Conservation (phyloP, 2,329 filamentous ascomycete genomes). For the Trichophyton verrucosum region DNA sequence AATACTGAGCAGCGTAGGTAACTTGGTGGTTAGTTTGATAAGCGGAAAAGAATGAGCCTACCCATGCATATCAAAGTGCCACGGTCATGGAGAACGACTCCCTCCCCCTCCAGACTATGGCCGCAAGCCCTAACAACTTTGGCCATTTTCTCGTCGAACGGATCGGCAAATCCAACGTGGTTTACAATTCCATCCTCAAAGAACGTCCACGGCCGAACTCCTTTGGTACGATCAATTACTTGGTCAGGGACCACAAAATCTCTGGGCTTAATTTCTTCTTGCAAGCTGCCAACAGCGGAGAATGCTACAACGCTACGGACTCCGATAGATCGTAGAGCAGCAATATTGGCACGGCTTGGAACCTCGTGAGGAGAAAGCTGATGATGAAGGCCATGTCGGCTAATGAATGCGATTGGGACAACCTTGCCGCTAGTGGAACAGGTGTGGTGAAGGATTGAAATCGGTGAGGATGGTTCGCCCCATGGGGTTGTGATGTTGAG, state of each 20-base stretch:
- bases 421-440: conserved; percentile 52
- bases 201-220: conserved; percentile 85
- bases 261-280: conserved; percentile 84
- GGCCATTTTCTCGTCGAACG: conserved; percentile 71
- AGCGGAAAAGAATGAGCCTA: conserved; percentile 31
- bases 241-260: conserved; percentile 97
- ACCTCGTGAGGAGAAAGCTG: conserved; percentile 88
- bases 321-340: conserved; percentile 82
- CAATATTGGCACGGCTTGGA: conserved; percentile 89
- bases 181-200: conserved; percentile 73
- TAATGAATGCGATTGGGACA: conserved; percentile 72
- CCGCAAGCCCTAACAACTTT: conserved; percentile 69
- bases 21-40: background rate
- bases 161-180: conserved; percentile 90
- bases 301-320: conserved; percentile 89
- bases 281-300: conserved; percentile 83
- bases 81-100: conserved; percentile 68
- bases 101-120: conserved; percentile 64
- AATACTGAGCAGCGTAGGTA: background rate
- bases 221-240: conserved; percentile 95
- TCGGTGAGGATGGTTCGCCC: conserved; percentile 64
- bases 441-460: conserved; percentile 79
- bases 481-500: conserved; percentile 73
- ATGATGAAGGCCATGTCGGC: conserved; percentile 81
- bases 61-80: conserved; percentile 88